Percentiles rank a stretch among this genome's conserved stretches.
phyloP scores from a whole-genome alignment of 1,284 basidiomycete genomes.

The Rhodotorula glutinis region DNA sequence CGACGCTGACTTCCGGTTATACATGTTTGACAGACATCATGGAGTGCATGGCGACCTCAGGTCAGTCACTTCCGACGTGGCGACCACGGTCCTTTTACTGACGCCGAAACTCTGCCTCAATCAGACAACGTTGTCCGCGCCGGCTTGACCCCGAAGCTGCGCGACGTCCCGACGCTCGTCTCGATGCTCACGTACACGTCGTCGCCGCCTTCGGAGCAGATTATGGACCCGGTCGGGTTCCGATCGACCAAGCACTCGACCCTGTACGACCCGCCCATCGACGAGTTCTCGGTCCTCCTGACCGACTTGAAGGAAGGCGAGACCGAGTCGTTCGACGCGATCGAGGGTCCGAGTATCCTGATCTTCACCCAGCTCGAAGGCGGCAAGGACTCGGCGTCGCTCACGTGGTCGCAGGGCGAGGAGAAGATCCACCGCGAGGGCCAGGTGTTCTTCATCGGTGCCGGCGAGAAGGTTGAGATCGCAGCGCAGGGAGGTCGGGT shows the following conservation, averaged over 20 bases:
- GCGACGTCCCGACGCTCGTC: constrained; percentile 87
- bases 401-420: constrained; percentile 51
- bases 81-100: background rate
- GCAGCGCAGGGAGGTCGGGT: constrained; percentile 50
- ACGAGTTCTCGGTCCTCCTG: constrained; percentile 84
- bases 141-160: constrained; percentile 91
- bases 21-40: constrained; percentile 78
- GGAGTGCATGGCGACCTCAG: constrained; percentile 93
- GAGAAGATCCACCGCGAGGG: constrained; percentile 60
- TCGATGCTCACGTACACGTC: constrained; percentile 82
- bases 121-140: constrained; percentile 95
- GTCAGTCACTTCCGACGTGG: constrained; percentile 4
- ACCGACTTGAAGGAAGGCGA: constrained; percentile 56
- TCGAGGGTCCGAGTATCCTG: constrained; percentile 80
- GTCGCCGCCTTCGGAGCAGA: constrained; percentile 64
- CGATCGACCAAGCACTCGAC: constrained; percentile 49
- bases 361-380: constrained; percentile 74
- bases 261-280: constrained; percentile 91
- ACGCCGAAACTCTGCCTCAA: background rate
- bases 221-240: constrained; percentile 63
- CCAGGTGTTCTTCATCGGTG: constrained; percentile 81
- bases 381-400: constrained; percentile 43
- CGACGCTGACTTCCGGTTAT: background rate
- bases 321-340: constrained; percentile 58
- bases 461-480: constrained; percentile 61